These are phyloP conservation scores for Echium plantagineum DNA, from an alignment of 257 asterid genomes.

Conservation along the genomic window DNA sequence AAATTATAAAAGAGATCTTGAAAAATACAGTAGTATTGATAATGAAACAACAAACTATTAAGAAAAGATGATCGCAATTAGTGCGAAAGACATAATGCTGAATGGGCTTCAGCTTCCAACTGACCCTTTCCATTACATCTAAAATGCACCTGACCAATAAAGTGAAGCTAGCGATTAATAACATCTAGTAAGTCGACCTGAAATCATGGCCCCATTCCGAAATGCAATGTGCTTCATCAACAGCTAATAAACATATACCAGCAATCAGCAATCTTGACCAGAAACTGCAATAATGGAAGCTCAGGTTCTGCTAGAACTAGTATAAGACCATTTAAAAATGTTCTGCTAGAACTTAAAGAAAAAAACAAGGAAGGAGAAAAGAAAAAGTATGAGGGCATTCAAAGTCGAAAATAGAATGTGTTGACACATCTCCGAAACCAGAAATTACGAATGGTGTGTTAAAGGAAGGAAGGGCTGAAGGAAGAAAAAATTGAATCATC, in stretches of 20 bases:
- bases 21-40: constrained; percentile 5
- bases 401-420: too few relatives aligned
- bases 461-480: too few relatives aligned
- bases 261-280: constrained; percentile 61
- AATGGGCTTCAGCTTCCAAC: neutral
- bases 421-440: too few relatives aligned
- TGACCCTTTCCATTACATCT: neutral
- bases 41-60: neutral
- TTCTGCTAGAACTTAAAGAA: too few relatives aligned
- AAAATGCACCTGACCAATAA: constrained; percentile 2
- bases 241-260: constrained; percentile 86
- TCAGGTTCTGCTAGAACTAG: constrained; percentile 6
- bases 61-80: neutral
- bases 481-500: too few relatives aligned
- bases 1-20: constrained; percentile 8
- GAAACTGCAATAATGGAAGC: constrained; percentile 47
- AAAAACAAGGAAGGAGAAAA: too few relatives aligned
- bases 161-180: neutral
- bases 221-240: constrained; percentile 98
- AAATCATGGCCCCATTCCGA: constrained; percentile 98
- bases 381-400: too few relatives aligned
- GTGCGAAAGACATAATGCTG: neutral
- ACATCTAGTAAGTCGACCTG: constrained; percentile 28
- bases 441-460: too few relatives aligned
- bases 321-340: neutral